Evolutionary conservation across 2,329 filamentous ascomycete species (phyloP), one percentile per base, ranked within the genome.

Genomic region (Verruconis gallopava): DNA sequence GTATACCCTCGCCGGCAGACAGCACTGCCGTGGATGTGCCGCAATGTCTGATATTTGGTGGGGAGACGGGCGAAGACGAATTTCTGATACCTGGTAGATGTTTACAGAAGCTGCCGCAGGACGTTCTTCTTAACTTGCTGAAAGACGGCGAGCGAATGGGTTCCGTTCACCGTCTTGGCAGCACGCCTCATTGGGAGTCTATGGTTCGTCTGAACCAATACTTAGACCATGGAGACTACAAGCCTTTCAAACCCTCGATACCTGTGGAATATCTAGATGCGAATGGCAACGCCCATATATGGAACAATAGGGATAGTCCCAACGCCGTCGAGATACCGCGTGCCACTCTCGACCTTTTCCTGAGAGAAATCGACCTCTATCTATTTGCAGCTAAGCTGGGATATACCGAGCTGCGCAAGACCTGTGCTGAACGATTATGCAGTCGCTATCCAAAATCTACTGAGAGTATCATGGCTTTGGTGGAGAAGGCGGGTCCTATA

Each of bases 151-250:
- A 32, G 21, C 20, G 35, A 17, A 18, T 28, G 35, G 41, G 34
- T 4, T 13, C 13, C 36, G 21, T 43, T 5, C 41, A 38, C 21
- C 20, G 21, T 14, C 20, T 43, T 18, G 41, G 41, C 17, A 5
- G 18, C 21, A 43, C 25, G 18, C 35, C 41, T 17, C 35, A 43
- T 17, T 43, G 36, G n/a, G 33, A 43, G 25, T 43, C 42, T 17
- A 19, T 44, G 12, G 17, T 44, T 14, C 42, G 42, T 19, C 25
- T 44, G 18, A 42, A 42, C 14, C 22, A 44, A 21, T 44, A 40
- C 22, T 22, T 44, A 36, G 42, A 44, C 5, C 18, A 34, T 14
- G 38, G 38, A 17, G 42, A 44, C 33, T 44, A 44, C 25, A 22
- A 28, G 13, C 42, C 42, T 2, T 44, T 42, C 30, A 36, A n/a